phyloP scores from a whole-genome alignment of 164 flowering plant species.

The Berberis thunbergii region DNA sequence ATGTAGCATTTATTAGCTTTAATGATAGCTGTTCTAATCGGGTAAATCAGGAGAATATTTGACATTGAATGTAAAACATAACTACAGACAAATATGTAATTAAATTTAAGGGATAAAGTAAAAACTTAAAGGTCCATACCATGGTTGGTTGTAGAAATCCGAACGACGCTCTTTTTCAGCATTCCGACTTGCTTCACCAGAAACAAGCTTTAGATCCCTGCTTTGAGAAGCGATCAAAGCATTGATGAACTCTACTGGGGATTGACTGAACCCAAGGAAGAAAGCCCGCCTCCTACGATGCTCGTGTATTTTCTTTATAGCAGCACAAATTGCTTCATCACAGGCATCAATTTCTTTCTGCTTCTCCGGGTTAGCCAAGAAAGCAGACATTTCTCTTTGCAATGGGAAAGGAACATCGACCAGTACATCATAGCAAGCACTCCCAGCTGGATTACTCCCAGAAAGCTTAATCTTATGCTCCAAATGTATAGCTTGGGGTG shows the following conservation, averaged over 20 bases:
- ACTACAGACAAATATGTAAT: too few species aligned
- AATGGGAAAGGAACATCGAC: conserved; percentile 68
- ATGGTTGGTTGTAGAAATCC: conserved; percentile 74
- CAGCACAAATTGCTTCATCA: conserved; percentile 56
- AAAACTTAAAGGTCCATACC: conserved; percentile 32
- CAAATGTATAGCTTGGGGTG: conserved; percentile 62
- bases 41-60: too few species aligned
- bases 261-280: conserved; percentile 87
- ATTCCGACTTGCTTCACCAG: conserved; percentile 60
- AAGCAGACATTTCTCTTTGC: conserved; percentile 58
- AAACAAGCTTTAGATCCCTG: conserved; percentile 69
- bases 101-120: not conserved
- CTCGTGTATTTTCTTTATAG: conserved; percentile 72
- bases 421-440: conserved; percentile 68
- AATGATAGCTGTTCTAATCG: too few species aligned
- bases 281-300: conserved; percentile 68
- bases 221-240: conserved; percentile 73
- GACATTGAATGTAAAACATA: too few species aligned
- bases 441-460: conserved; percentile 61
- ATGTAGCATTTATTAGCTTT: too few species aligned
- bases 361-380: conserved; percentile 47
- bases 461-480: conserved; percentile 79
- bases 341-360: conserved; percentile 65
- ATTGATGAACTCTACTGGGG: conserved; percentile 88
- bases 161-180: conserved; percentile 61